phyloP scores from a whole-genome alignment of 2,329 filamentous ascomycete genomes.

The Cytospora paraplurivora region DNA sequence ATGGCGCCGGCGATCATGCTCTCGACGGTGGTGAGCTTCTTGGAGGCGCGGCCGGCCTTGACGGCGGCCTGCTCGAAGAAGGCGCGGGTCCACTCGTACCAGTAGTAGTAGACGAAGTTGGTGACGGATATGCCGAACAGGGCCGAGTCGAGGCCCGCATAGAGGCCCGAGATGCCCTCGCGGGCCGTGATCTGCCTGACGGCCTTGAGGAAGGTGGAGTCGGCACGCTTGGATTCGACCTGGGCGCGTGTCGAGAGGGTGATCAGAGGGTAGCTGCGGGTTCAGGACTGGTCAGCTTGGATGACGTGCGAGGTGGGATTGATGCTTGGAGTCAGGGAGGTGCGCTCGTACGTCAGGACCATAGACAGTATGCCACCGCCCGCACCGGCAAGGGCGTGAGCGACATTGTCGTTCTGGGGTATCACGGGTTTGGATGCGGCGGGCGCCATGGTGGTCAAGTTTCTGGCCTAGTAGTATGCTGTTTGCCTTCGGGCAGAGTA shows the following conservation, averaged over 20 bases:
- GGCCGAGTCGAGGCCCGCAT: conserved; percentile 89
- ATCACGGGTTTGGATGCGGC: conserved; percentile 60
- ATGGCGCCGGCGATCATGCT: conserved; percentile 94
- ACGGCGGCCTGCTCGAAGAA: conserved; percentile 80
- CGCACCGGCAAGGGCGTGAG: conserved; percentile 88
- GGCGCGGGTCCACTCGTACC: conserved; percentile 95
- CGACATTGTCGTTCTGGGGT: conserved; percentile 94
- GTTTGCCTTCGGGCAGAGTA: neutral
- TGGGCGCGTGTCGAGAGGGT: conserved; percentile 96
- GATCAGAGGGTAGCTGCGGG: conserved; percentile 85
- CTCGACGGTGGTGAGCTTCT: conserved; percentile 87
- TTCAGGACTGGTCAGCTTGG: conserved; percentile 14
- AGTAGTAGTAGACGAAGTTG: conserved; percentile 99
- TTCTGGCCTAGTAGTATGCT: neutral
- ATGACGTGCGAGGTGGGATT: conserved; percentile 10
- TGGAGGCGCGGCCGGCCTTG: conserved; percentile 70
- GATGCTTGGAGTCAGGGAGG: conserved; percentile 9
- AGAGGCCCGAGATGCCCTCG: conserved; percentile 86
- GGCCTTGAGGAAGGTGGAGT: conserved; percentile 81
- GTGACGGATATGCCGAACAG: conserved; percentile 97
- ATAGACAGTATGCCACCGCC: conserved; percentile 95
- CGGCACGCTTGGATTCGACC: conserved; percentile 92
- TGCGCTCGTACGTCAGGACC: conserved; percentile 74
- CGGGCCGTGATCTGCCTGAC: conserved; percentile 85
- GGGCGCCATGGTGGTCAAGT: conserved; percentile 31